Conservation (phyloP, 768 basidiomycete genomes). For the Leccinum truebloodii region DNA sequence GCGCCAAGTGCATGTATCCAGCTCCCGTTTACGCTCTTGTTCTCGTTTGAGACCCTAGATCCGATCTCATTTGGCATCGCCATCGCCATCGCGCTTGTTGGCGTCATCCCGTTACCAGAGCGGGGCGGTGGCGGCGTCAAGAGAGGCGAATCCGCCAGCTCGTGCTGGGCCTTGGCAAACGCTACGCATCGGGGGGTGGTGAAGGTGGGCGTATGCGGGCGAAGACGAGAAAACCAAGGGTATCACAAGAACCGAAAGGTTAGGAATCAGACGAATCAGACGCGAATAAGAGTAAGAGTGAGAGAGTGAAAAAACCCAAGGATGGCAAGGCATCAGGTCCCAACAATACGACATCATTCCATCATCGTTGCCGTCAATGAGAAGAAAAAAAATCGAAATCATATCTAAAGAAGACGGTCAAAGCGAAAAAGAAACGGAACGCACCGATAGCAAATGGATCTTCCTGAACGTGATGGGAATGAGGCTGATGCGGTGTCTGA, state of each 20-base stretch:
- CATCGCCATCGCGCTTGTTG: neutral
- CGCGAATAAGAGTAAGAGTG: neutral
- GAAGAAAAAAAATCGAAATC: neutral
- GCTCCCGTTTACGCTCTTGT: neutral
- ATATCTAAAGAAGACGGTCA: neutral
- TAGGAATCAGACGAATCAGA: neutral
- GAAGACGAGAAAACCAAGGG: neutral
- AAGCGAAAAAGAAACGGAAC: neutral
- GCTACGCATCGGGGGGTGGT: conserved; percentile 5
- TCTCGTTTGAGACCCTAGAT: neutral
- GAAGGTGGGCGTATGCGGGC: neutral
- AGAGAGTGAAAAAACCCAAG: neutral
- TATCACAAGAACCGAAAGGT: neutral
- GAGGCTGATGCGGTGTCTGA: neutral
- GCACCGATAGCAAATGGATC: conserved; percentile 15
- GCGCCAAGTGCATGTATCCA: neutral
- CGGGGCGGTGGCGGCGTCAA: conserved; percentile 1
- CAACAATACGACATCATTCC: neutral
- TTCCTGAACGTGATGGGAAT: neutral
- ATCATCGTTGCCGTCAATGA: neutral
- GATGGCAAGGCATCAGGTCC: neutral
- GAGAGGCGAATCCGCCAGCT: conserved; percentile 2
- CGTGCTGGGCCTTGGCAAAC: conserved; percentile 21
- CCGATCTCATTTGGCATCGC: neutral
- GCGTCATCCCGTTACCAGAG: neutral